Conservation (phyloP, 2,329 filamentous ascomycete genomes). For the Colletotrichum cordylinicola region DNA sequence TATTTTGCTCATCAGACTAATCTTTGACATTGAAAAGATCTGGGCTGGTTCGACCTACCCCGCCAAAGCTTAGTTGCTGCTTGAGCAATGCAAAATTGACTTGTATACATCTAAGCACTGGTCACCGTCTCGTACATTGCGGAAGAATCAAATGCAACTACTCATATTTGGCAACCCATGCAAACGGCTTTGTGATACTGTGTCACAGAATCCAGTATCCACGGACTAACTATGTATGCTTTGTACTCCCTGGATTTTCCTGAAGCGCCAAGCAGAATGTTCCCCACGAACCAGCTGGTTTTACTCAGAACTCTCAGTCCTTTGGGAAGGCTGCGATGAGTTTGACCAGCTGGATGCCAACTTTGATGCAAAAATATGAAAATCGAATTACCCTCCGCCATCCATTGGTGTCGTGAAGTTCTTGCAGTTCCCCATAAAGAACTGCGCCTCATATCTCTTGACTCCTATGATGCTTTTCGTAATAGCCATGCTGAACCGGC, state of each 20-base stretch:
- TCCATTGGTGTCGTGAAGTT: background rate
- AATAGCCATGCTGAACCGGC: background rate
- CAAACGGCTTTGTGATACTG: background rate
- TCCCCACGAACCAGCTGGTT: background rate
- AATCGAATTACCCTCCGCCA: background rate
- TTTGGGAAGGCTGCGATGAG: background rate
- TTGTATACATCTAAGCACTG: background rate
- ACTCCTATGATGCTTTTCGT: background rate
- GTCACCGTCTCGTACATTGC: background rate
- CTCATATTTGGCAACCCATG: background rate
- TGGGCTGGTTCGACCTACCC: background rate
- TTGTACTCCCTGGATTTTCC: conserved; percentile 3
- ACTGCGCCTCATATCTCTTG: background rate
- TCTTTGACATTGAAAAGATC: background rate
- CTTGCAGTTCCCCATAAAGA: background rate
- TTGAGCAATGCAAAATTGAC: background rate
- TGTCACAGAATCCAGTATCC: background rate
- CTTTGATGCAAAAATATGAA: background rate
- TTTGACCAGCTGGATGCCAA: background rate
- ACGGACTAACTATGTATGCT: background rate
- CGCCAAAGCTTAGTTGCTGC: background rate
- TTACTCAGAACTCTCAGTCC: background rate
- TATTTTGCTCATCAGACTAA: background rate
- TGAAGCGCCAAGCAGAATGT: background rate
- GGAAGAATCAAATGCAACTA: background rate